phyloP scores from a whole-genome alignment of 2,329 filamentous ascomycete genomes.

The Talaromyces sp. region DNA sequence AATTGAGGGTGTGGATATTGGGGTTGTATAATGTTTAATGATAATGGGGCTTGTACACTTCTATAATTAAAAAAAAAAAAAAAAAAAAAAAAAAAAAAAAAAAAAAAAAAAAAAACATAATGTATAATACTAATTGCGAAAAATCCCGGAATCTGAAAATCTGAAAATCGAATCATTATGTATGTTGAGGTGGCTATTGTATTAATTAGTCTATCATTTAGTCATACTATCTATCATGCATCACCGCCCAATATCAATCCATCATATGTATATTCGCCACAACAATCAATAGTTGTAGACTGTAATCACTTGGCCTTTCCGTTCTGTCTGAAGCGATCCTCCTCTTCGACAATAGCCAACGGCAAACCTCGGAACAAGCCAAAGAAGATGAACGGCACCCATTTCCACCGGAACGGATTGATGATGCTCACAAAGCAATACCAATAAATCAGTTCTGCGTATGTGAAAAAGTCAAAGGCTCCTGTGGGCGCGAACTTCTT shows the following conservation, averaged over 20 bases:
- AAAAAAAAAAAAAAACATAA: not conserved
- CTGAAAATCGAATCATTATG: not conserved
- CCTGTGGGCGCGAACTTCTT: constrained; percentile 69
- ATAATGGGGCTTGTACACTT: not conserved
- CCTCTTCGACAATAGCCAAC: constrained; percentile 62
- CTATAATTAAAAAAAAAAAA: not conserved
- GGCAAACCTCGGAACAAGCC: constrained; percentile 69
- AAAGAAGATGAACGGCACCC: constrained; percentile 79
- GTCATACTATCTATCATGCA: not conserved
- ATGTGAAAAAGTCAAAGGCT: constrained; percentile 88
- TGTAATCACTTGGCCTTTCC: constrained; percentile 15
- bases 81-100: not conserved
- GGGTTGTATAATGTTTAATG: not conserved
- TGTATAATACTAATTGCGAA: not conserved
- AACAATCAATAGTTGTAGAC: not conserved
- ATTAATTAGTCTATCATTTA: not conserved
- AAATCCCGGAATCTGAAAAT: not conserved
- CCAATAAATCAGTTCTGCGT: constrained; percentile 82
- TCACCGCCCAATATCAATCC: not conserved
- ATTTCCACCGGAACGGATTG: constrained; percentile 89
- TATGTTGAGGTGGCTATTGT: not conserved
- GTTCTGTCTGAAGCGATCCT: constrained; percentile 55
- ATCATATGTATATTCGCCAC: not conserved
- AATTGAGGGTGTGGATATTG: not conserved
- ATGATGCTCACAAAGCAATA: constrained; percentile 74